Evolutionary conservation across 441 rosid species (phyloP), one percentile per base, ranked within the genome.

Genomic region (Populus hybrid): DNA sequence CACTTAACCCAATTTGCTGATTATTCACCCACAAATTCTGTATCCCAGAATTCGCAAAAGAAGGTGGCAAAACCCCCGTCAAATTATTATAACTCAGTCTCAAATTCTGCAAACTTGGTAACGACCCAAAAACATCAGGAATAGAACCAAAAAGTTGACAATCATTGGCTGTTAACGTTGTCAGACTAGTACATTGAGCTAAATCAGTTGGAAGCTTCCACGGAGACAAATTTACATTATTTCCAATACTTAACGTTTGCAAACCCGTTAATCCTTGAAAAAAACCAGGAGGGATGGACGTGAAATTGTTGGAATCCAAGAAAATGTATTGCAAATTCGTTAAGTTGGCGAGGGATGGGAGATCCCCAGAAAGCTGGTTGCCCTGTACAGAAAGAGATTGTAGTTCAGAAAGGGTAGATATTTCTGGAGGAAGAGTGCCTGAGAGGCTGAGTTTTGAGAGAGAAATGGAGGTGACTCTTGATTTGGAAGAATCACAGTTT

Each of bases 1-100:
- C 98, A 0, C 87, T 78, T 32, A 93, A 79, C 9, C 95, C 96
- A 4, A 3, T 2, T 0, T 0, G 3, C 78, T 91, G 97, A 76
- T 93, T 83, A 72, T 93, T 92, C 75, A 91, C 69, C 95, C 95
- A 90, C 9, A 93, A 74, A 68, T 74, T 75, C 77, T 83, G 85
- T 78, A 93, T 79, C 74, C 57, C 36, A 1, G 94, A 87, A 24
- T 69, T 81, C 0, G 76, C 86, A 0, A 93, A 75, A 21, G 97
- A 90, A 5, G 84, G 70, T 0, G 98, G 98, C 16, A 93, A 81
- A 2, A 79, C 1, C 14, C 87, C 91, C 28, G 85, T 91, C 50
- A 91, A 74, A 72, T 88, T 87, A 76, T 91, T 90, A 75, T 90
- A 90, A 30, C 93, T 88, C n/a, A 91, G 83, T 16, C 92, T 84